Evolutionary conservation across 2,329 filamentous ascomycete genomes (phyloP).

Genomic region (Penicillium sp.): DNA sequence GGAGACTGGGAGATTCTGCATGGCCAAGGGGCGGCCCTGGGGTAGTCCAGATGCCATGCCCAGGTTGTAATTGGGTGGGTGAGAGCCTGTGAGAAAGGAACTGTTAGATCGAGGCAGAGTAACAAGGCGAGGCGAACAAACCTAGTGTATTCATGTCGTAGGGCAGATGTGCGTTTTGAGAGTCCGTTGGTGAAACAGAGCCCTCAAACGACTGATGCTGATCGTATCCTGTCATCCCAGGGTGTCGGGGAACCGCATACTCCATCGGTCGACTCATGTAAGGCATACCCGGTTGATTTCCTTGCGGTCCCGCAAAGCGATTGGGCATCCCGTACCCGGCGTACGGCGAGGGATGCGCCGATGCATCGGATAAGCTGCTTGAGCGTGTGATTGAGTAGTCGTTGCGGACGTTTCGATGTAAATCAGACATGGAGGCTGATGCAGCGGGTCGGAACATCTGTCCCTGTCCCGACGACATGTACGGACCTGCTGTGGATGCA

Average conservation of each 20-base stretch:
- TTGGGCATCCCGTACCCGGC: constrained; percentile 30
- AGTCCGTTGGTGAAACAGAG: constrained; percentile 37
- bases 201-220: constrained; percentile 33
- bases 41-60: constrained; percentile 32
- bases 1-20: constrained; percentile 37
- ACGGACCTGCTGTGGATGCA: constrained; percentile 37
- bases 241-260: constrained; percentile 28
- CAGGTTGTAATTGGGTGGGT: constrained; percentile 32
- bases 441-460: constrained; percentile 28
- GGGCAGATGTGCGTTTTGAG: constrained; percentile 25
- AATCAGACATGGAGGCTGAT: constrained; percentile 29
- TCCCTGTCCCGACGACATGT: constrained; percentile 37
- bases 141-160: constrained; percentile 34
- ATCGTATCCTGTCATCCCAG: constrained; percentile 32
- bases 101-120: constrained; percentile 10
- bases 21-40: constrained; percentile 30
- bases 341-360: constrained; percentile 27
- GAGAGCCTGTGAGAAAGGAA: constrained; percentile 24
- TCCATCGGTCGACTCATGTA: constrained; percentile 34
- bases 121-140: constrained; percentile 15
- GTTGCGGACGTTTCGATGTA: constrained; percentile 31
- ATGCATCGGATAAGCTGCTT: constrained; percentile 39
- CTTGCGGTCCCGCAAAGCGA: constrained; percentile 26
- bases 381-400: constrained; percentile 35
- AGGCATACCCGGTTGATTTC: constrained; percentile 29